Conservation (phyloP, 176 grass and related monocot genomes). For the barley (Hordeum vulgare) region MorexV3_pseudomolecules_assembly NC_058521.1:17205804-17206303, state of each 20-base stretch:
- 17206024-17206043: slow-evolving; percentile 98
- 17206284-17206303: slow-evolving; percentile 96
- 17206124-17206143: slow-evolving; percentile 89
- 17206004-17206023: slow-evolving; percentile 92
- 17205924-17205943: neutral
- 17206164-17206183: slow-evolving; percentile 96
- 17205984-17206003: slow-evolving; percentile 25
- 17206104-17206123: slow-evolving; percentile 94
- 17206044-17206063: slow-evolving; percentile 91
- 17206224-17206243: slow-evolving; percentile 86
- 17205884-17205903: neutral
- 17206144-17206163: slow-evolving; percentile 97
- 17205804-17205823: neutral
- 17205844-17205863: neutral
- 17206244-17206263: slow-evolving; percentile 99
- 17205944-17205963: neutral
- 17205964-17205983: slow-evolving; percentile 18
- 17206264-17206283: slow-evolving; percentile 98
- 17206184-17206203: slow-evolving; percentile 99
- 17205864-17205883: neutral
- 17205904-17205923: neutral
- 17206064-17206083: slow-evolving; percentile 92
- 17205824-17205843: neutral
- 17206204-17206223: slow-evolving; percentile 90
- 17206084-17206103: slow-evolving; percentile 79